Conservation (phyloP, 2,329 filamentous ascomycete genomes). For the Coleophoma crateriformis region DNA sequence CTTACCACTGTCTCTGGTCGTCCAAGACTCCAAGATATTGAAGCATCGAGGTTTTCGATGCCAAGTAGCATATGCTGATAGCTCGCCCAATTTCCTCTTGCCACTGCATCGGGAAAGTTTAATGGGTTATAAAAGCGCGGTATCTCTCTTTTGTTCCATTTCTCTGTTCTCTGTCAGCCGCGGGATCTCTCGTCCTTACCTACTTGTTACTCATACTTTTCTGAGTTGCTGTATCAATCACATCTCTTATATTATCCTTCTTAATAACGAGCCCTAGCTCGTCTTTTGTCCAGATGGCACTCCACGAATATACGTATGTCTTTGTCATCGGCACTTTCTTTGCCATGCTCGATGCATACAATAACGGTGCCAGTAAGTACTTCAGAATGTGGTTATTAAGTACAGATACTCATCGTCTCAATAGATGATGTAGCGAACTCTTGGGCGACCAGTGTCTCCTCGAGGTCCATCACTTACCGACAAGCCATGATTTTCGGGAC, state of each 20-base stretch:
- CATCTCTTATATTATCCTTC: too few species aligned
- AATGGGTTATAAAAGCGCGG: too few species aligned
- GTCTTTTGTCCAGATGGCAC: conserved; percentile 10
- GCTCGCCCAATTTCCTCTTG: too few species aligned
- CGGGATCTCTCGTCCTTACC: too few species aligned
- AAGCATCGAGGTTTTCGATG: too few species aligned
- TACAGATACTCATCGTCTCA: background rate
- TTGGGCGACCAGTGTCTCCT: conserved; percentile 77
- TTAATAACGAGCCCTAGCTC: too few species aligned
- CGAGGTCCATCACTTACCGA: conserved; percentile 66
- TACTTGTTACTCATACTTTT: too few species aligned
- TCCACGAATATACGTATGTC: conserved; percentile 48
- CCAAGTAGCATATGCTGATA: too few species aligned
- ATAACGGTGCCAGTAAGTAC: conserved; percentile 41
- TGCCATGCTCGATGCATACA: conserved; percentile 53
- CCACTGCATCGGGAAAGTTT: too few species aligned
- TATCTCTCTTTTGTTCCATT: too few species aligned
- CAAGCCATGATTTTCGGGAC: conserved; percentile 63
- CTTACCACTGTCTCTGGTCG: background rate
- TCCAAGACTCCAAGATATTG: background rate
- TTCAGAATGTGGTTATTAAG: background rate
- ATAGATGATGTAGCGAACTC: conserved; percentile 78
- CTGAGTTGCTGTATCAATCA: too few species aligned
- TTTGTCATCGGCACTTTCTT: conserved; percentile 51
- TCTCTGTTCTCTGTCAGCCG: too few species aligned